Percentiles rank a stretch among this genome's conserved stretches.
phyloP scores from a whole-genome alignment of 2,329 filamentous ascomycete genomes.

The Colletotrichum ledebouriae region DNA sequence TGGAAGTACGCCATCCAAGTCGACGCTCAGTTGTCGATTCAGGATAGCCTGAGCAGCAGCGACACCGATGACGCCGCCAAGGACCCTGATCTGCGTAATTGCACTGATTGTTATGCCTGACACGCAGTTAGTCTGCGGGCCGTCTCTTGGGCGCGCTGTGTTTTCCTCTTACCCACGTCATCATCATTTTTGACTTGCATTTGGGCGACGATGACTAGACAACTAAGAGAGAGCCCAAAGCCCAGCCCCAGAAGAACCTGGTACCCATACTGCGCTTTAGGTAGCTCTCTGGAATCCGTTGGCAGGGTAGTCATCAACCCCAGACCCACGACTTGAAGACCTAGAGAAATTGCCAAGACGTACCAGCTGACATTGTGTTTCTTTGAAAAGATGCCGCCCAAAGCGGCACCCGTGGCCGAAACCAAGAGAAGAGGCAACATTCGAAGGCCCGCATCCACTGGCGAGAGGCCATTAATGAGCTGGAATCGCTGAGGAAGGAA shows the following conservation, averaged over 20 bases:
- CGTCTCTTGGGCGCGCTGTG: too few species aligned
- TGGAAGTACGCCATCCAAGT: not conserved
- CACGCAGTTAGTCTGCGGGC: not conserved
- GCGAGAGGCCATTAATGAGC: slow-evolving; percentile 48
- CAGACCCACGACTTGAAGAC: slow-evolving; percentile 52
- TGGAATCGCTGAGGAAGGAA: slow-evolving; percentile 54
- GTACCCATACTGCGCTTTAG: slow-evolving; percentile 49
- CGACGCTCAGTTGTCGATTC: too few species aligned
- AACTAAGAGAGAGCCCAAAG: slow-evolving; percentile 52
- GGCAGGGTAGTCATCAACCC: slow-evolving; percentile 48
- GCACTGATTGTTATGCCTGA: slow-evolving; percentile 48
- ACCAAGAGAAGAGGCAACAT: slow-evolving; percentile 49
- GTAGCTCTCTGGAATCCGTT: too few species aligned
- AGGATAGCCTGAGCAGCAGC: slow-evolving; percentile 7
- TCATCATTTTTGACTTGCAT: slow-evolving; percentile 9
- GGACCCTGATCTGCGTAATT: slow-evolving; percentile 54
- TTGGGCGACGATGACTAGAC: slow-evolving; percentile 41
- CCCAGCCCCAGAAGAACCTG: slow-evolving; percentile 55
- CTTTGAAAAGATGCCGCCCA: slow-evolving; percentile 1
- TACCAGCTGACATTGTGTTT: slow-evolving; percentile 11
- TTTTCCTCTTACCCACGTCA: slow-evolving; percentile 48
- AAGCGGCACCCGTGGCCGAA: slow-evolving; percentile 5
- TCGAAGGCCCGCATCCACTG: slow-evolving; percentile 50
- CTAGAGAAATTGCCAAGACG: slow-evolving; percentile 44
- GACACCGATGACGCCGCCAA: slow-evolving; percentile 52